Conservation (phyloP, 177 flowering plant genomes). For the Vitis hybrid region DNA sequence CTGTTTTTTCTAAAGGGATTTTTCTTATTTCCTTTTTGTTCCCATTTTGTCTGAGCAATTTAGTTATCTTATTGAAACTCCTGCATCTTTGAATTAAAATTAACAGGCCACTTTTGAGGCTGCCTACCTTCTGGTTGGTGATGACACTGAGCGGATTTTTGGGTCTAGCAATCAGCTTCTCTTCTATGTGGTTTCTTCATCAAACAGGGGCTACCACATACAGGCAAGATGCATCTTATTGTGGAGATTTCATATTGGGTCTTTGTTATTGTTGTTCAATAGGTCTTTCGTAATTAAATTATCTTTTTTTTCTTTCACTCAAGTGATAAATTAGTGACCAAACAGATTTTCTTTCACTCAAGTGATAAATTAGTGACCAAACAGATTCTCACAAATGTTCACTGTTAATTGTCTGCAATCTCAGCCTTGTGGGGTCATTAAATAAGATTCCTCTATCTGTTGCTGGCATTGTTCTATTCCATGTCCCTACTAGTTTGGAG, state of each 20-base stretch:
- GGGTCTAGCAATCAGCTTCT: constrained; percentile 97
- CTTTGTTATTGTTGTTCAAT: too few species aligned
- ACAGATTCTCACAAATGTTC: not conserved
- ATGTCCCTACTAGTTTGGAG: constrained; percentile 91
- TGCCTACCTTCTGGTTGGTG: constrained; percentile 86
- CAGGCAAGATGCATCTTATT: constrained; percentile 48
- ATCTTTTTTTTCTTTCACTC: too few species aligned
- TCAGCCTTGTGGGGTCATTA: constrained; percentile 95
- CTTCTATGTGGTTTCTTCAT: constrained; percentile 99
- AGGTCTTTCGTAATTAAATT: too few species aligned
- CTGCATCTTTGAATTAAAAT: constrained; percentile 13
- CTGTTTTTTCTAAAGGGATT: too few species aligned
- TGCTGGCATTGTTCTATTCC: constrained; percentile 83
- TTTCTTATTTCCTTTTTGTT: too few species aligned
- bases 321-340: not conserved
- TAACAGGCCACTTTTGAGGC: constrained; percentile 78
- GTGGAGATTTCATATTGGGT: too few species aligned
- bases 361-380: not conserved
- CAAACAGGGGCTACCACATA: constrained; percentile 99
- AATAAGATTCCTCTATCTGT: constrained; percentile 95
- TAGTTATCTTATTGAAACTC: not conserved
- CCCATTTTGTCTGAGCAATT: not conserved
- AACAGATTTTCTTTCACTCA: not conserved
- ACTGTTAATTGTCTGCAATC: constrained; percentile 16
- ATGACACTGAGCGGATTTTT: constrained; percentile 87